Percentiles rank a stretch among this genome's conserved stretches.
Conservation (phyloP, 1,284 basidiomycete genomes). For the Ceratorhiza oryzae-sativae region DNA sequence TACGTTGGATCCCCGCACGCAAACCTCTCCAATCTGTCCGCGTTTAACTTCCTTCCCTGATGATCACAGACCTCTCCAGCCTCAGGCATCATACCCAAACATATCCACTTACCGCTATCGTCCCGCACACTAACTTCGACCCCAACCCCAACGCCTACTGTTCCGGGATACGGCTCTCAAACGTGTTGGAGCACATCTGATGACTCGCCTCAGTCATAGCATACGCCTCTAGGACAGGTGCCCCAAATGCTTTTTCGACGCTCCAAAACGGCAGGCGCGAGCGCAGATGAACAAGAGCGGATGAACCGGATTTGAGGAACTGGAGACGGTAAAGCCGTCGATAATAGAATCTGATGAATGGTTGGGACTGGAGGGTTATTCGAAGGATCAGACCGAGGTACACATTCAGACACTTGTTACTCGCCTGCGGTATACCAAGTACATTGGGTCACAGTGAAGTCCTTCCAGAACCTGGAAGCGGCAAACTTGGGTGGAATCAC, state of each 20-base stretch:
- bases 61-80: background rate
- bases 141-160: slow-evolving; percentile 56
- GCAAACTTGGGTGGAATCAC: slow-evolving; percentile 67
- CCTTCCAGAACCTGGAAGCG: slow-evolving; percentile 65
- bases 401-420: background rate
- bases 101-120: slow-evolving; percentile 41
- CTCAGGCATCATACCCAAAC: no score
- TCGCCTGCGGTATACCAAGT: slow-evolving; percentile 58
- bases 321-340: slow-evolving; percentile 50
- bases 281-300: slow-evolving; percentile 56
- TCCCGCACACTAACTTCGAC: slow-evolving; percentile 55
- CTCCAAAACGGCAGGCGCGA: slow-evolving; percentile 54
- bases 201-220: slow-evolving; percentile 55
- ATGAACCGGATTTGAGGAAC: slow-evolving; percentile 57
- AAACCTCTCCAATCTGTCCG: slow-evolving; percentile 56
- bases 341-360: slow-evolving; percentile 57
- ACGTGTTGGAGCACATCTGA: slow-evolving; percentile 51
- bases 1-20: slow-evolving; percentile 56
- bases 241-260: slow-evolving; percentile 54
- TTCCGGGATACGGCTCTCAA: slow-evolving; percentile 52
- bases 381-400: background rate
- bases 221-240: slow-evolving; percentile 58
- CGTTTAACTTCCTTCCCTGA: slow-evolving; percentile 49
- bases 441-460: slow-evolving; percentile 57
- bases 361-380: slow-evolving; percentile 51